Conservation (phyloP, 2,329 filamentous ascomycete genomes). For the Dothideomycetes sp. region DNA sequence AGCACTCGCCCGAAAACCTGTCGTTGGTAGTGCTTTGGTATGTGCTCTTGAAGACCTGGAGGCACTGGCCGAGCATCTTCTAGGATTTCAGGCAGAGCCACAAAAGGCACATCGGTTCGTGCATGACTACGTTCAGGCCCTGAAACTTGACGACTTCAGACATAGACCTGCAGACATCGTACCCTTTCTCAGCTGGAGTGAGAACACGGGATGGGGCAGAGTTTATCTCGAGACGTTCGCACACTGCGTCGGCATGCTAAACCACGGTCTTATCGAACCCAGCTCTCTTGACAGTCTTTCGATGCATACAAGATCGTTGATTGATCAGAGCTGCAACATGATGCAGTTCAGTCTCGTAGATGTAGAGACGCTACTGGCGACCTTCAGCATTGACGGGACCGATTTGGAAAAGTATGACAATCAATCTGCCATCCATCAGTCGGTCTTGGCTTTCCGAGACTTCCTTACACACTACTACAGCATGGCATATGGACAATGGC, state of each 20-base stretch:
- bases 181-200: slow-evolving; percentile 56
- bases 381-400: slow-evolving; percentile 53
- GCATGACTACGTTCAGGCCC: slow-evolving; percentile 2
- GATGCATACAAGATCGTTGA: slow-evolving; percentile 32
- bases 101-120: slow-evolving; percentile 28
- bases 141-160: slow-evolving; percentile 54
- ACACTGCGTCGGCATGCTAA: slow-evolving; percentile 55
- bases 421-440: slow-evolving; percentile 38
- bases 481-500: slow-evolving; percentile 52
- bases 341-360: slow-evolving; percentile 54
- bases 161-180: slow-evolving; percentile 52
- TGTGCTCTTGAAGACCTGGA: slow-evolving; percentile 57
- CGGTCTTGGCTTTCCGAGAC: slow-evolving; percentile 50
- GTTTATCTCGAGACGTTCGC: slow-evolving; percentile 60
- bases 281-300: slow-evolving; percentile 2
- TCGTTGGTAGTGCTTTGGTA: slow-evolving; percentile 55
- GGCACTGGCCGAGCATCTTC: slow-evolving; percentile 47
- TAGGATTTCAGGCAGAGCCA: slow-evolving; percentile 28
- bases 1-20: slow-evolving; percentile 52
- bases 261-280: slow-evolving; percentile 15
- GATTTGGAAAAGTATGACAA: slow-evolving; percentile 24
- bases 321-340: slow-evolving; percentile 51
- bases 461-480: slow-evolving; percentile 54
- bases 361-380: slow-evolving; percentile 47
- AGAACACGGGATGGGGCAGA: slow-evolving; percentile 54